A percentile compares a stretch with the other conserved stretches of the same genome.
Conservation (phyloP, 1,139 yeast species). For the Hansenula lynferdii region DNA sequence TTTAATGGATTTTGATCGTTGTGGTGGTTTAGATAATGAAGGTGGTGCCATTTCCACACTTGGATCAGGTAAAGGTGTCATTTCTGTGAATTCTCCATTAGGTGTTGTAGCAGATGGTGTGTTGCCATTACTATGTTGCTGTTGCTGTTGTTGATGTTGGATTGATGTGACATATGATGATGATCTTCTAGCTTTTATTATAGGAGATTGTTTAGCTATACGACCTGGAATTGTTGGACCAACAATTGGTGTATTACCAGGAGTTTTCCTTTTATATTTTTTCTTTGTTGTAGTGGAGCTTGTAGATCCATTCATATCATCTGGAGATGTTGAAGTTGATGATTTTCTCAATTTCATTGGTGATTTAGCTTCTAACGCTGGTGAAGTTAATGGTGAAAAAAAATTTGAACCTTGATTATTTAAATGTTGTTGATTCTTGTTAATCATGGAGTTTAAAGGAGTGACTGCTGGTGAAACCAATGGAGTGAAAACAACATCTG, state of each 20-base stretch:
- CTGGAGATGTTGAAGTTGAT: conserved; percentile 10
- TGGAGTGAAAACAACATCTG: conserved; percentile 55
- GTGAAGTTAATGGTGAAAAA: conserved; percentile 57
- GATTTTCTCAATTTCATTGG: conserved; percentile 20
- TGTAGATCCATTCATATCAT: conserved; percentile 5
- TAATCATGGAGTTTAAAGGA: conserved; percentile 44
- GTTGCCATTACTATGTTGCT: conserved; percentile 7
- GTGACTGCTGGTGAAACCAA: conserved; percentile 72
- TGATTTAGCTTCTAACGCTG: conserved; percentile 47
- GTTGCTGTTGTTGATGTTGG: conserved; percentile 14
- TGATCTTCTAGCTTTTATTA: conserved; percentile 23
- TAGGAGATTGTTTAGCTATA: conserved; percentile 23
- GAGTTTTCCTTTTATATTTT: conserved; percentile 26
- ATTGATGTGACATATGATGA: conserved; percentile 23
- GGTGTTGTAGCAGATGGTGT: background rate
- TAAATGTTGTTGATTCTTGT: conserved; percentile 5
- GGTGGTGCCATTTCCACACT: conserved; percentile 20
- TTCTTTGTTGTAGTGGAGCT: conserved; percentile 20
- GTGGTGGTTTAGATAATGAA: conserved; percentile 4
- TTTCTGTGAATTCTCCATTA: background rate
- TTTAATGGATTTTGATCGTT: background rate
- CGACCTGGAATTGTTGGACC: conserved; percentile 27
- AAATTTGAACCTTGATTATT: conserved; percentile 14
- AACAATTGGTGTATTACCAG: conserved; percentile 31
- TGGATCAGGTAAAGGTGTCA: conserved; percentile 4